Percentiles rank a stretch among this genome's conserved stretches.
phyloP scores from a whole-genome alignment of 1,284 basidiomycete genomes.

The Pterulicium gracile region DNA sequence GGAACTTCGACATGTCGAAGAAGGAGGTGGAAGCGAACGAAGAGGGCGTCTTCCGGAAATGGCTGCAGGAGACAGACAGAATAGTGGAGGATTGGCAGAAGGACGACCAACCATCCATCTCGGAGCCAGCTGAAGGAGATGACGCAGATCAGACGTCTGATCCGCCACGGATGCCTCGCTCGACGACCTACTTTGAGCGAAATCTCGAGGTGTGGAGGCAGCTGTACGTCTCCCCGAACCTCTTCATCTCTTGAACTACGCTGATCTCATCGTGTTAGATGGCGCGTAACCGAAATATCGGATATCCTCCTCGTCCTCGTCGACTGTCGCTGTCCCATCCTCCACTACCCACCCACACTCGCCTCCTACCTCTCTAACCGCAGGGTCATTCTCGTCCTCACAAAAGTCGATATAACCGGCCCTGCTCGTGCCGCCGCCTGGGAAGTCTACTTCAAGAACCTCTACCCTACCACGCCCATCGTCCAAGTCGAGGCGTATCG shows the following conservation, averaged over 20 bases:
- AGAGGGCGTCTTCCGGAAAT: constrained; percentile 67
- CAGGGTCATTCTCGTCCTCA: constrained; percentile 71
- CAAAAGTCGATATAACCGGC: constrained; percentile 75
- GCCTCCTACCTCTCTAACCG: constrained; percentile 34
- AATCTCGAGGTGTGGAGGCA: constrained; percentile 92
- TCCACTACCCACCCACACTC: constrained; percentile 57
- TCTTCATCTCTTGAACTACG: constrained; percentile 1
- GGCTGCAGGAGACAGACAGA: constrained; percentile 55
- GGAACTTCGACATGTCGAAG: constrained; percentile 76
- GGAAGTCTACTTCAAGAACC: constrained; percentile 49
- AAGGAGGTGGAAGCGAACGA: constrained; percentile 82
- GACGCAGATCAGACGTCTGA: constrained; percentile 13
- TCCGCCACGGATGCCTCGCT: constrained; percentile 46
- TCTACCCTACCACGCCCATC: constrained; percentile 46
- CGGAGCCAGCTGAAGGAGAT: constrained; percentile 13
- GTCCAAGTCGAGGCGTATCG: constrained; percentile 70
- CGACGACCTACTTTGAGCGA: constrained; percentile 76
- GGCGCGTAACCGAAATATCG: constrained; percentile 81
- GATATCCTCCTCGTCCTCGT: constrained; percentile 78
- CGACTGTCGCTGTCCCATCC: constrained; percentile 75
- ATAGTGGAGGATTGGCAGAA: constrained; percentile 44
- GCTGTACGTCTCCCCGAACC: constrained; percentile 40
- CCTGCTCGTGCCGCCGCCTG: constrained; percentile 50
- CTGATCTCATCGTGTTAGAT: constrained; percentile 32
- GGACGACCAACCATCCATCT: constrained; percentile 12